Conservation (phyloP, 129 eudicot species). For the Chrysanthemum seticuspe region DNA sequence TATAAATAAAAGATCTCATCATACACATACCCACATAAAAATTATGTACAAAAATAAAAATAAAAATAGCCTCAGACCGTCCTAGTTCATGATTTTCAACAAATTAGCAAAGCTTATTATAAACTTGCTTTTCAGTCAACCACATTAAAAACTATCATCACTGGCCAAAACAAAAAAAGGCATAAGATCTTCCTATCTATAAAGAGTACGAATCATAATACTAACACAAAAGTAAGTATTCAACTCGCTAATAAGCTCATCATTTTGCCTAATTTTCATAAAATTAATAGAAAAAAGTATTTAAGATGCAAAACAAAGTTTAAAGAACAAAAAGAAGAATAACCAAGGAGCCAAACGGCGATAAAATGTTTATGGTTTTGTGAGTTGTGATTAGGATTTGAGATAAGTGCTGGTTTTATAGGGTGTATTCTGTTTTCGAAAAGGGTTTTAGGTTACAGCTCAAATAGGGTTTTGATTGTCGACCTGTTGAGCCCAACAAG, state of each 20-base stretch:
- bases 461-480: background rate
- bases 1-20: slow-evolving; percentile 44
- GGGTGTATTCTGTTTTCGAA: background rate
- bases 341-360: background rate
- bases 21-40: slow-evolving; percentile 33
- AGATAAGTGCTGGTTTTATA: slow-evolving; percentile 23
- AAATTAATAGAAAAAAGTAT: background rate
- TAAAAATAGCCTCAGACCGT: slow-evolving; percentile 74
- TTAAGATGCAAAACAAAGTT: background rate
- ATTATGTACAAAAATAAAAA: background rate
- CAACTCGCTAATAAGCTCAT: slow-evolving; percentile 52
- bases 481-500: background rate
- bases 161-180: slow-evolving; percentile 35
- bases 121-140: slow-evolving; percentile 39
- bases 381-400: background rate
- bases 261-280: slow-evolving; percentile 42
- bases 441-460: slow-evolving; percentile 19
- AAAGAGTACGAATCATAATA: slow-evolving; percentile 48
- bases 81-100: slow-evolving; percentile 75
- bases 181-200: slow-evolving; percentile 97
- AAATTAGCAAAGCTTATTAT: slow-evolving; percentile 17
- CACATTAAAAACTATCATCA: slow-evolving; percentile 42
- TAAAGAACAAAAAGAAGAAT: too few species aligned
- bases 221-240: slow-evolving; percentile 39
- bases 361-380: slow-evolving; percentile 17